Evolutionary conservation across 345 rosid species (phyloP), one percentile per base, ranked within the genome.

Genomic region (Citrus cavaleriei): DNA sequence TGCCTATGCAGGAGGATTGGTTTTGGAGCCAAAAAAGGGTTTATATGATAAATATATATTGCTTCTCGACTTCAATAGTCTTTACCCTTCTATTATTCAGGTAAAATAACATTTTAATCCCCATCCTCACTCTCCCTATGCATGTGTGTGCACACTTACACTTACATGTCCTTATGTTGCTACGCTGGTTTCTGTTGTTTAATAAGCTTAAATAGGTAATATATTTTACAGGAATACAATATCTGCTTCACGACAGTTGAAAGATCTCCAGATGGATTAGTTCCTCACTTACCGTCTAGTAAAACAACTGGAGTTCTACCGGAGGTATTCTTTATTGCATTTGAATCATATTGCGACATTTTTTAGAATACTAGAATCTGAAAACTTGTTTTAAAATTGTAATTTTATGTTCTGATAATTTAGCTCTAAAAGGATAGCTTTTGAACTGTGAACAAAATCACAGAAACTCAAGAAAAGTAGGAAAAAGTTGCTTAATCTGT

Each of bases 1-100:
- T 81, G 86, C 95, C 75, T 96, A 96, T 85, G 90, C 91, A 42
- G 99, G 99, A 77, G 98, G 99, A 80, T 84, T 96, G 83, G 98
- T 96, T 80, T 85, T 96, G 91, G 99, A 96, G 89, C 99, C 98
- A 38, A 96, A 96, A 84, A 93, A 79, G 81, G 98, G 99, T 83
- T 81, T 96, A 79, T 96, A 94, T 85, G 99, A 96, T 88, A 96
- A 91, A 86, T 93, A 89, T 85, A 88, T 96, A 64, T 83, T 96
- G 87, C 97, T 96, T 88, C 90, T 94, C 70, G 99, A 96, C 88
- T 96, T 94, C 86, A 96, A 93, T 81, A 96, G 99, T 85, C 98
- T 96, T 75, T 96, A 96, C 80, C 99, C 99, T 72, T 96, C 99
- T 83, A 96, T 96, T 59, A 96, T 96, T 82, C 99, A 96, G 97